Base-by-base conservation (phyloP, 441 rosid species). In the Mallotus repandus region DNA sequence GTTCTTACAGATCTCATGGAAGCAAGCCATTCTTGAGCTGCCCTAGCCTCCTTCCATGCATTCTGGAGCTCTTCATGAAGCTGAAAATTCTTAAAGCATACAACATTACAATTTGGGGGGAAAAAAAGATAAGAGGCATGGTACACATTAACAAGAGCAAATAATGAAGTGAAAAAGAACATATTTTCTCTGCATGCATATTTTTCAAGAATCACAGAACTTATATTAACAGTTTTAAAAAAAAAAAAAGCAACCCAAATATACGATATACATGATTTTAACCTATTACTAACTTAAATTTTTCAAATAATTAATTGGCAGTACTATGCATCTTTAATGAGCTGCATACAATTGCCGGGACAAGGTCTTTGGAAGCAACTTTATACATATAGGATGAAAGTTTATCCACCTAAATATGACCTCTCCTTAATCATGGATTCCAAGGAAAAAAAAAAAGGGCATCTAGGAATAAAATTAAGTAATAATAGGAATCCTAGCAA, bases 31-130 rank as follows among this genome's bases (percentile, higher is more conserved):
- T 86, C 90, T 69, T 63, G 72, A 79, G 89, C 91, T 71, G 68
- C 73, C 81, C 81, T 84, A 52, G 89, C 86, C 82, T 91, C 90
- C 75, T 86, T 89, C 74, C 71, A 72, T 72, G 94, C 93, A 81
- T 72, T 84, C 69, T 78, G 87, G 76, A 91, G 87, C 83, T 91
- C 94, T 79, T 87, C 80, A 66, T 75, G 81, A 43, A 89, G 88
- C 96, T 94, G 75, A 49, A 77, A 67, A 80, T 77, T 73, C n/a
- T 54, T 15, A 75, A 53, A 55, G 55, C 38, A 65, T 25, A 64
- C 7, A 49, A 38, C 49, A 53, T 35, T 52, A 54, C 22, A 73
- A 49, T 1, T 0, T 38, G 0, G 41, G 18, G 32, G 52, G 9
- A 49, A 60, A 50, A 14, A 22, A 62, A 53, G 32, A 29, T 29